Evolutionary conservation across 2,329 filamentous ascomycete genomes (phyloP), one percentile per base, ranked within the genome.

Genomic region (Trichophyton schoenleinii): DNA sequence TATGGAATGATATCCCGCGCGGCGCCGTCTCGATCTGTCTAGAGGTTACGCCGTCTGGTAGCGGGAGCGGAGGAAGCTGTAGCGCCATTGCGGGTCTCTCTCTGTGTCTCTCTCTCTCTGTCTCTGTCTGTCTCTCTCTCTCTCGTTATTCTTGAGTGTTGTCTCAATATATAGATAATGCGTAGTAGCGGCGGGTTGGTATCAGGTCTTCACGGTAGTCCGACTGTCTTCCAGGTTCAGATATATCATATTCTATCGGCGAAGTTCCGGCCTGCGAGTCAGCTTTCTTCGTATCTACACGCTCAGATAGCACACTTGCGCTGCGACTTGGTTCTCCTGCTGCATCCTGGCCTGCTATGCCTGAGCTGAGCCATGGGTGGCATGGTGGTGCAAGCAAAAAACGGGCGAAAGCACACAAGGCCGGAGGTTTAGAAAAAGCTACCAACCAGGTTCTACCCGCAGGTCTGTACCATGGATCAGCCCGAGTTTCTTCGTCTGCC

Each of bases 1-100:
- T 70, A 71, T 88, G 85, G 71, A 83, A 85, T 22, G 77, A 83
- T 20, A 88, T 77, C 58, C 81, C 80, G 65, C 79, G 80, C 48
- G 77, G 71, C 3, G 73, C 73, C 53, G 83, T 84, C 67, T 81
- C 76, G 65, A 87, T 69, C 64, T 82, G 81, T 65, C 80, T 79
- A 61, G 83, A 80, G 15, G 74, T 75, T 58, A 88, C 74, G 28
- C 79, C 80, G 18, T 72, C 41, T 1, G 83, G 82, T 2, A 88
- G 76, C n/a, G 79, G 78, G 36, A 83, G 70, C 28, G 80, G 77
- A 46, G 73, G 68, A 38, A 78, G 66, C 64, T 38, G 34, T 8
- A 65, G 13, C 7, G 28, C 38, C 42, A 59, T 59, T 38, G 34
- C 41, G 11, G 6, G 5, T 31, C 28, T 31, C 28, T 31, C 28